Evolutionary conservation across 2,329 filamentous ascomycete species (phyloP).

Genomic region (Tolypocladium cylindrosporum): DNA sequence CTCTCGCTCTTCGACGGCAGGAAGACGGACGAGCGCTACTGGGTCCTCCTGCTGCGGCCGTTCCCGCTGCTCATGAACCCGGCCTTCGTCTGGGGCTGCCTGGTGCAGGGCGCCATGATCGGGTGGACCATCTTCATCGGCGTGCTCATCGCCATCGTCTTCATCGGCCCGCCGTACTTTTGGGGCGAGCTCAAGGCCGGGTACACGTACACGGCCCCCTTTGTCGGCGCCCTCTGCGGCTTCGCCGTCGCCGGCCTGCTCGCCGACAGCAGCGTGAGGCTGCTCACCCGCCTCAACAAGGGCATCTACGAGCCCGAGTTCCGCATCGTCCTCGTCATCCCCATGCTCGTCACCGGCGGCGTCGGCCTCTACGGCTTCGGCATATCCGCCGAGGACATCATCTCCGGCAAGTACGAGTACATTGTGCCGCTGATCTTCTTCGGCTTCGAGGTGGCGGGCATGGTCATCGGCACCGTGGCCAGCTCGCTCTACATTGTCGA

Average conservation of each 20-base stretch:
- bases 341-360: slow-evolving; percentile 68
- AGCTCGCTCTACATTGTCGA: slow-evolving; percentile 85
- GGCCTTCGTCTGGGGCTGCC: slow-evolving; percentile 66
- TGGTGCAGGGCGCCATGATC: slow-evolving; percentile 84
- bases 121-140: slow-evolving; percentile 94
- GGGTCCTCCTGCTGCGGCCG: slow-evolving; percentile 56
- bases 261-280: slow-evolving; percentile 61
- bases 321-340: slow-evolving; percentile 70
- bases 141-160: slow-evolving; percentile 71
- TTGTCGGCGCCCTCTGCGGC: slow-evolving; percentile 71
- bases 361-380: slow-evolving; percentile 81
- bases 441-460: slow-evolving; percentile 72
- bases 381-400: slow-evolving; percentile 54
- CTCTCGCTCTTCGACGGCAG: slow-evolving; percentile 69
- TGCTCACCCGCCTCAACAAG: slow-evolving; percentile 62
- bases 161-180: slow-evolving; percentile 70
- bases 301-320: slow-evolving; percentile 91
- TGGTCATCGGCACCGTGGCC: slow-evolving; percentile 85
- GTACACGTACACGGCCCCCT: slow-evolving; percentile 80
- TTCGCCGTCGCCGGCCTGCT: slow-evolving; percentile 66
- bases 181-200: slow-evolving; percentile 75
- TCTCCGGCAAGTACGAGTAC: slow-evolving; percentile 51
- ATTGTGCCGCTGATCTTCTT: slow-evolving; percentile 73
- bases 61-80: slow-evolving; percentile 79
- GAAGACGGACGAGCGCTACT: slow-evolving; percentile 68